A percentile compares a stretch with the other conserved stretches of the same genome.
These are phyloP conservation scores for Dioscorea zingiberensis DNA, from an alignment of 106 monocot genomes.

Conservation along the genomic window DNA sequence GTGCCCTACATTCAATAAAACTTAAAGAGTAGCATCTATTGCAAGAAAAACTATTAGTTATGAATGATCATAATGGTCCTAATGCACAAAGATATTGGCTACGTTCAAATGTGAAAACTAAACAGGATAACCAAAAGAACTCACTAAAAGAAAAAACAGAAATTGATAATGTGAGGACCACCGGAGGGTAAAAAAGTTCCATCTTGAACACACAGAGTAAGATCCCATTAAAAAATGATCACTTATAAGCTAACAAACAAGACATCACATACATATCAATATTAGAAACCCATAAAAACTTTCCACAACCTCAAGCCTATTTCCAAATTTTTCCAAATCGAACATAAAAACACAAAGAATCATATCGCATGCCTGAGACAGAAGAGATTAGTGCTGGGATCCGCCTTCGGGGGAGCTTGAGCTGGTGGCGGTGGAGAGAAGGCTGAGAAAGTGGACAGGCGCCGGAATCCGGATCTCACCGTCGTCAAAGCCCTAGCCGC, in stretches of 20 bases:
- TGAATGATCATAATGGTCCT: too few relatives aligned
- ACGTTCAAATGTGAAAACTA: too few relatives aligned
- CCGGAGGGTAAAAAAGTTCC: too few relatives aligned
- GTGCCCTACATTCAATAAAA: too few relatives aligned
- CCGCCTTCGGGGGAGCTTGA: constrained; percentile 12
- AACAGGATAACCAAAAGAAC: too few relatives aligned
- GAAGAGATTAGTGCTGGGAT: constrained; percentile 34
- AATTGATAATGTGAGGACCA: too few relatives aligned
- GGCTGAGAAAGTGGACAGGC: constrained; percentile 26
- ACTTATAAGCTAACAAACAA: neutral
- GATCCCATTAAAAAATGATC: neutral
- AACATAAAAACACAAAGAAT: neutral
- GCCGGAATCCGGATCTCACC: constrained; percentile 33
- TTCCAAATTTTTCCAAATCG: neutral
- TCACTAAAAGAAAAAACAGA: too few relatives aligned
- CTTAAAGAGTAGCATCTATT: too few relatives aligned
- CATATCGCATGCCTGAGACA: constrained; percentile 25
- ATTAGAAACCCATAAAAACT: neutral
- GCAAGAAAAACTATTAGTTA: too few relatives aligned
- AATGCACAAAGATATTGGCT: too few relatives aligned
- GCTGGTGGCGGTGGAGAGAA: constrained; percentile 19
- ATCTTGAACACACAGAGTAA: too few relatives aligned
- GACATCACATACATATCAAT: too few relatives aligned
- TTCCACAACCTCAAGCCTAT: neutral
- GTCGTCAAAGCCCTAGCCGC: constrained; percentile 6